A percentile compares a stretch with the other conserved stretches of the same genome.
Evolutionary conservation across 352 stramenopile genomes (phyloP).

Genomic region (Phytophthora boehmeriae): DNA sequence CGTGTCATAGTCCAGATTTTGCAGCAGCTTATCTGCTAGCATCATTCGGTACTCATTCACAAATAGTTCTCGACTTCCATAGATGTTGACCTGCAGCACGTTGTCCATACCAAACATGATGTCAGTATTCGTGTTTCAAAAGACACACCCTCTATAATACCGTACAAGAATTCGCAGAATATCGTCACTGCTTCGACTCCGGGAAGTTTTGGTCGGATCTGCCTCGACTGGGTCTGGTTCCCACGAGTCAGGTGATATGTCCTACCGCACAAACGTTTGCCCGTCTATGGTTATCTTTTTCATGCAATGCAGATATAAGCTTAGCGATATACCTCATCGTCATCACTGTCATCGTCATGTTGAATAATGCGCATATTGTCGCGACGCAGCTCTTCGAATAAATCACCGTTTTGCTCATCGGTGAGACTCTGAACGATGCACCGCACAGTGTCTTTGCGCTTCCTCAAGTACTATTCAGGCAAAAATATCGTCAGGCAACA

Average conservation of each 20-base stretch:
- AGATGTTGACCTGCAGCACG: constrained; percentile 91
- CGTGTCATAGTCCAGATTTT: constrained; percentile 94
- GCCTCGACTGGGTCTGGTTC: constrained; percentile 89
- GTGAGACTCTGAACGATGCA: constrained; percentile 96
- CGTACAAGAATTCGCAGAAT: constrained; percentile 96
- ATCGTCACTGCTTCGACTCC: constrained; percentile 89
- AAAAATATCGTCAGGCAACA: not conserved
- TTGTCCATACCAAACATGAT: too few species aligned
- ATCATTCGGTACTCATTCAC: constrained; percentile 99
- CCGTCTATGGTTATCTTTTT: not conserved
- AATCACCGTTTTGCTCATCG: constrained; percentile 90
- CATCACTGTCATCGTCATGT: constrained; percentile 92
- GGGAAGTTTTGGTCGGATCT: constrained; percentile 80
- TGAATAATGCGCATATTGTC: constrained; percentile 93
- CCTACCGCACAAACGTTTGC: constrained; percentile 29
- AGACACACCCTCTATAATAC: not conserved
- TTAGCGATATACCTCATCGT: constrained; percentile 87
- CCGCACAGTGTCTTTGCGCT: constrained; percentile 95
- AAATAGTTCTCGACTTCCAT: constrained; percentile 98
- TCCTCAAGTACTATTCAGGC: constrained; percentile 85
- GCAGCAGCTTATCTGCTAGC: constrained; percentile 96
- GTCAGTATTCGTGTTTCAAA: not conserved
- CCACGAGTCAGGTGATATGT: constrained; percentile 89
- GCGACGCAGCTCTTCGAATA: constrained; percentile 95
- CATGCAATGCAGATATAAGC: not conserved